These are phyloP conservation scores for Alopecurus myosuroides DNA, from an alignment of 176 grass and related monocot genomes.

Conservation along the genomic window DNA sequence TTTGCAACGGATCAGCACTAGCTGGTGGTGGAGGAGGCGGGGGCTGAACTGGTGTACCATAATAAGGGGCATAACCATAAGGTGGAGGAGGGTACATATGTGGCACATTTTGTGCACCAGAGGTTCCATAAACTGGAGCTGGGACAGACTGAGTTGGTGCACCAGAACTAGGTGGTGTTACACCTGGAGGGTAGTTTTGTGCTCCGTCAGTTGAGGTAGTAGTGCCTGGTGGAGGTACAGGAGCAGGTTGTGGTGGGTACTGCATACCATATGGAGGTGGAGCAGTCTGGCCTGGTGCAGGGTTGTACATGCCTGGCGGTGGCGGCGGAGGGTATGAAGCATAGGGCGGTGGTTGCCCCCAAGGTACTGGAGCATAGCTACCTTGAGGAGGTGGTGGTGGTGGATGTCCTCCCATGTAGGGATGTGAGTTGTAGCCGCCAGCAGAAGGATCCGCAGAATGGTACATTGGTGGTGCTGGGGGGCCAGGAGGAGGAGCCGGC, in stretches of 20 bases:
- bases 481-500: constrained; percentile 32
- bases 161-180: constrained; percentile 42
- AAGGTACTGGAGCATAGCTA: constrained; percentile 76
- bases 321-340: constrained; percentile 55
- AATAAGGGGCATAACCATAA: constrained; percentile 77
- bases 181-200: constrained; percentile 57
- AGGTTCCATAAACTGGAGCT: constrained; percentile 48
- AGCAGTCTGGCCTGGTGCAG: constrained; percentile 42
- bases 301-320: constrained; percentile 66
- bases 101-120: constrained; percentile 35
- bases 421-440: constrained; percentile 65
- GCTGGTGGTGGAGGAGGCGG: constrained; percentile 43
- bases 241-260: constrained; percentile 53
- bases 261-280: constrained; percentile 53
- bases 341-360: constrained; percentile 74
- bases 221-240: constrained; percentile 62
- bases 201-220: constrained; percentile 38
- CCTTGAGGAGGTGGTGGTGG: constrained; percentile 67
- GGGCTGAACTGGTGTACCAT: constrained; percentile 47
- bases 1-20: constrained; percentile 64
- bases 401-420: constrained; percentile 64
- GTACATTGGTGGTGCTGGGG: constrained; percentile 26
- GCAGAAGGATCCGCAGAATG: constrained; percentile 32
- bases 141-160: constrained; percentile 45
- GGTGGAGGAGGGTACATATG: constrained; percentile 46